phyloP scores from a whole-genome alignment of 352 stramenopile species.

The Phytophthora pinifolia region DNA sequence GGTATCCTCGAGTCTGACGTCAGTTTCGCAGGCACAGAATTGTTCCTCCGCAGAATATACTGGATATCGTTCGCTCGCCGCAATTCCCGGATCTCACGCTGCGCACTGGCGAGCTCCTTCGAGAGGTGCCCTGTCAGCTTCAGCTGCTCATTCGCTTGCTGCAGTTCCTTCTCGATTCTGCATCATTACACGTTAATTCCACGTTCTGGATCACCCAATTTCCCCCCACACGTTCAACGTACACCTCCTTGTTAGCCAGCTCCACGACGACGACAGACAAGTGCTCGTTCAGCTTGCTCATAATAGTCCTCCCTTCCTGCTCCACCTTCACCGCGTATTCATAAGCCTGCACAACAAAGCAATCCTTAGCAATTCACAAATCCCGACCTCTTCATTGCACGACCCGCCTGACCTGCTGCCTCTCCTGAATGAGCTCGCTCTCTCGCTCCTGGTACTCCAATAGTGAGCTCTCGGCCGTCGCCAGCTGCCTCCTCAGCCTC shows the following conservation, averaged over 20 bases:
- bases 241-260: slow-evolving; percentile 67
- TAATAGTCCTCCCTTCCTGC: slow-evolving; percentile 43
- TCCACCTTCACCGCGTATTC: slow-evolving; percentile 55
- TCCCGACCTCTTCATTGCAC: neutral
- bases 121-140: slow-evolving; percentile 51
- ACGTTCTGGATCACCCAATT: neutral
- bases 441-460: slow-evolving; percentile 61
- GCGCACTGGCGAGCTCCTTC: slow-evolving; percentile 64
- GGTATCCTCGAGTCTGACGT: slow-evolving; percentile 19
- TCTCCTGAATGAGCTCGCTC: slow-evolving; percentile 57
- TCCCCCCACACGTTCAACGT: slow-evolving; percentile 5
- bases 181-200: neutral
- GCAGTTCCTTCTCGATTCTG: slow-evolving; percentile 66
- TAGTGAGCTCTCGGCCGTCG: slow-evolving; percentile 31
- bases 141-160: slow-evolving; percentile 58
- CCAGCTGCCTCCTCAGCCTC: slow-evolving; percentile 39
- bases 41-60: slow-evolving; percentile 48
- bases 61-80: slow-evolving; percentile 71
- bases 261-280: slow-evolving; percentile 54
- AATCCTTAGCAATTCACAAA: slow-evolving; percentile 1
- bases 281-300: slow-evolving; percentile 49
- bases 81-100: slow-evolving; percentile 77
- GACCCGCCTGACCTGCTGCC: slow-evolving; percentile 45
- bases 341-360: slow-evolving; percentile 40
- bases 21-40: slow-evolving; percentile 16